Evolutionary conservation across 495 filamentous ascomycete species (phyloP).

Genomic region (Lasiosphaeria hispida): DNA sequence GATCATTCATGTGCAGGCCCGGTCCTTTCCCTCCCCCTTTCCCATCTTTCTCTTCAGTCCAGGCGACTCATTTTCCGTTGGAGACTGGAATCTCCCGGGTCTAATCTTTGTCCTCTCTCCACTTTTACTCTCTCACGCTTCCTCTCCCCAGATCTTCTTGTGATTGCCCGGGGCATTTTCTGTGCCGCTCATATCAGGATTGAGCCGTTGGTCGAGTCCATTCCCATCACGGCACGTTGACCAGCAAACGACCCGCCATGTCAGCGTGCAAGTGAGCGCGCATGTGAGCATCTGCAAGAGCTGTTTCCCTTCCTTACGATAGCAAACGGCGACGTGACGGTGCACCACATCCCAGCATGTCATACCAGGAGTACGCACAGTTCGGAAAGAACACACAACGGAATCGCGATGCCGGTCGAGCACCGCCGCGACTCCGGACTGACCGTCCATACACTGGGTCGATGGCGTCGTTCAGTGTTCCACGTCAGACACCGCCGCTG

Average conservation of each 20-base stretch:
- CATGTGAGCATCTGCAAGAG: not conserved
- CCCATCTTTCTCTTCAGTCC: not conserved
- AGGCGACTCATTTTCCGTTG: not conserved
- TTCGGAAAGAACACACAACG: conserved; percentile 16
- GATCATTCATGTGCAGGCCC: conserved; percentile 18
- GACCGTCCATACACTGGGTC: conserved; percentile 21
- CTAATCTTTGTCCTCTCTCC: not conserved
- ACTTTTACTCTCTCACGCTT: conserved; percentile 1
- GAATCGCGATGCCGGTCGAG: not conserved
- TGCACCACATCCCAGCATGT: conserved; percentile 12
- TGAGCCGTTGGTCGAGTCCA: not conserved
- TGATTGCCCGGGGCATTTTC: conserved; percentile 7
- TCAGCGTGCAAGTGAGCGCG: not conserved
- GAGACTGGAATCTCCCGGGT: conserved; percentile 1
- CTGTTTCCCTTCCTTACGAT: not conserved
- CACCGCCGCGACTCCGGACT: conserved; percentile 9
- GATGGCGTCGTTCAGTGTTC: conserved; percentile 22
- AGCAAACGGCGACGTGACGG: not conserved
- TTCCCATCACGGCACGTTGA: not conserved
- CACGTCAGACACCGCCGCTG: conserved; percentile 3
- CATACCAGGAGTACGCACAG: conserved; percentile 25
- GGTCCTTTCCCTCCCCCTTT: not conserved
- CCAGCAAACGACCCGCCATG: conserved; percentile 1
- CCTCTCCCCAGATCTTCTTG: not conserved
- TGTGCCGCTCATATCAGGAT: conserved; percentile 9